Conservation (phyloP, 495 filamentous ascomycete species). For the Oidiodendron maius region DNA sequence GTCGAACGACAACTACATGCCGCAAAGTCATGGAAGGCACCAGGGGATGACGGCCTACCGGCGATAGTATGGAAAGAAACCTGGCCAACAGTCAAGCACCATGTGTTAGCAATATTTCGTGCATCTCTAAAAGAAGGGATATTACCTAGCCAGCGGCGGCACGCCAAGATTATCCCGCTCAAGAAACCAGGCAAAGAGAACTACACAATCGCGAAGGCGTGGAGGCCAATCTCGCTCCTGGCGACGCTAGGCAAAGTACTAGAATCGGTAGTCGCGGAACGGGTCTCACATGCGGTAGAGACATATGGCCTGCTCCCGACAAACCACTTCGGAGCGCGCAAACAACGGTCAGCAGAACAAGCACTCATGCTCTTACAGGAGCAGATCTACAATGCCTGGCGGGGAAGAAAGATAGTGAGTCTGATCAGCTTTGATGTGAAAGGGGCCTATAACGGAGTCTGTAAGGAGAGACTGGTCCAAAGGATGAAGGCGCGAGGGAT, state of each 20-base stretch:
- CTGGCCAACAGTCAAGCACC: conserved; percentile 26
- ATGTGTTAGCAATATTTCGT: conserved; percentile 15
- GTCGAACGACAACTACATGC: conserved; percentile 2
- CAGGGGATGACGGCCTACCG: conserved; percentile 23
- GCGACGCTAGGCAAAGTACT: conserved; percentile 15
- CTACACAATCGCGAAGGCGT: conserved; percentile 12
- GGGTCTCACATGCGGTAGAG: conserved; percentile 16
- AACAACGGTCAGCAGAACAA: conserved; percentile 18
- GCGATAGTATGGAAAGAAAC: conserved; percentile 14
- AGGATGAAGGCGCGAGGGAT: conserved; percentile 30
- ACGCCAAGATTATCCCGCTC: conserved; percentile 21
- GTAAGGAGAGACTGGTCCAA: conserved; percentile 26
- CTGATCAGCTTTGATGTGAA: conserved; percentile 38
- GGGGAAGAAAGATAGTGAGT: conserved; percentile 12
- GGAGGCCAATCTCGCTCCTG: conserved; percentile 16
- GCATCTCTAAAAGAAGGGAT: conserved; percentile 13
- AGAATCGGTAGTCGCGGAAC: conserved; percentile 8
- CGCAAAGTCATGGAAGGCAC: conserved; percentile 21
- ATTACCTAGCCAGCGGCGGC: conserved; percentile 20
- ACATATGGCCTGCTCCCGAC: conserved; percentile 16
- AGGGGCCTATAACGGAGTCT: conserved; percentile 36
- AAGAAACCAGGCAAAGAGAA: conserved; percentile 10
- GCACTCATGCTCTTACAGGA: conserved; percentile 23
- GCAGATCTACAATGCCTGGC: conserved; percentile 25
- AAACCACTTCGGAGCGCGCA: conserved; percentile 24